phyloP scores from a whole-genome alignment of 371 early-diverging fungal species.

The Rhizopus arrhizus region DNA sequence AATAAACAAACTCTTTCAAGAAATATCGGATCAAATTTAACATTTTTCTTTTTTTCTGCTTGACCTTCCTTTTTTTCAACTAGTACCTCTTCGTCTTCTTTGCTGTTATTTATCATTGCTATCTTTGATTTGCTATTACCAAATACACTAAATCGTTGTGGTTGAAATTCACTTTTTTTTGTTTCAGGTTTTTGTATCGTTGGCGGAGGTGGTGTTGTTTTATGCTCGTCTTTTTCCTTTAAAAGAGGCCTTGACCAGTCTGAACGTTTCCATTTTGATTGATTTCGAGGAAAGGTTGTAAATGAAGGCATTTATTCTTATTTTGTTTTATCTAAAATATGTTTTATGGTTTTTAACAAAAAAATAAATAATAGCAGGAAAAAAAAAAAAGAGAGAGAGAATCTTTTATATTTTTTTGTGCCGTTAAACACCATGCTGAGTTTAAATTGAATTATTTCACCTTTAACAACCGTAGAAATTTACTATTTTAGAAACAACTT shows the following conservation, averaged over 20 bases:
- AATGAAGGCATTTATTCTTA: constrained; percentile 1
- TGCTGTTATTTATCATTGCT: constrained; percentile 10
- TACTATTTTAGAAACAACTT: too few species aligned
- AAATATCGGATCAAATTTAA: constrained; percentile 58
- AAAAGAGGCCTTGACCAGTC: constrained; percentile 20
- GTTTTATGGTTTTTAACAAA: not conserved
- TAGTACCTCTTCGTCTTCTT: not conserved
- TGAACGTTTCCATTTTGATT: constrained; percentile 14
- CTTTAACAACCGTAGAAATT: too few species aligned
- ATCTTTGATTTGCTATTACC: constrained; percentile 24
- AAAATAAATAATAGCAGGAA: not conserved
- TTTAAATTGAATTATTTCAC: too few species aligned
- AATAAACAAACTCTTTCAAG: constrained; percentile 58
- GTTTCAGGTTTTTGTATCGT: constrained; percentile 1
- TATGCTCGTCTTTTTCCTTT: not conserved
- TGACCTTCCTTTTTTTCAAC: not conserved
- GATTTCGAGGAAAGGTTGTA: constrained; percentile 26
- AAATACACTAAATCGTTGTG: constrained; percentile 30
- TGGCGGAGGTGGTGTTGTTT: not conserved
- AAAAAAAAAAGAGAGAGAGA: not conserved
- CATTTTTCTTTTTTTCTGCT: constrained; percentile 25
- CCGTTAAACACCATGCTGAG: too few species aligned
- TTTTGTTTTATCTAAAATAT: not conserved
- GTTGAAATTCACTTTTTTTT: not conserved
- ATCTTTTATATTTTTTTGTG: too few species aligned